These are phyloP conservation scores for Paecilomyces sp. DNA, from an alignment of 2,329 filamentous ascomycete genomes.

Conservation along the genomic window DNA sequence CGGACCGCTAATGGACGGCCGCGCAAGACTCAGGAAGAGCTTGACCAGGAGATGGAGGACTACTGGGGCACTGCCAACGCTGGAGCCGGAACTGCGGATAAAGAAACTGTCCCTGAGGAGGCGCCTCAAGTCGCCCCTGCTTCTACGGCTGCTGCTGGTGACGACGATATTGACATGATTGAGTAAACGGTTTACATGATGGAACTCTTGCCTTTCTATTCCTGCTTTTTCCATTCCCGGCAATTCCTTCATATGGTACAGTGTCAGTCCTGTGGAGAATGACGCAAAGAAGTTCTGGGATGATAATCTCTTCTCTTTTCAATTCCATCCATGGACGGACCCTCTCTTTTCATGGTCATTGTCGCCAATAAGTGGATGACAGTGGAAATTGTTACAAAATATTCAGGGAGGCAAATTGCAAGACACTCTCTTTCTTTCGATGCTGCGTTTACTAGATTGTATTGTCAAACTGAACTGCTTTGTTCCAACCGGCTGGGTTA, in stretches of 20 bases:
- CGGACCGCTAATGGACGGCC: conserved; percentile 49
- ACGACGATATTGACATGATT: conserved; percentile 65
- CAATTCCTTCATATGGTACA: not conserved
- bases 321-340: not conserved
- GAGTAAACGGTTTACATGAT: conserved; percentile 37
- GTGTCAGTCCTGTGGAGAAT: not conserved
- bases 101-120: conserved; percentile 15
- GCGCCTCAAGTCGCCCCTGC: conserved; percentile 19
- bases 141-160: conserved; percentile 26
- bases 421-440: not conserved
- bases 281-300: not conserved
- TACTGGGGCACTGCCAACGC: conserved; percentile 60
- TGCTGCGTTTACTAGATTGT: not conserved
- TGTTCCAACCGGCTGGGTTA: not conserved
- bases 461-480: not conserved
- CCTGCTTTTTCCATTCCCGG: not conserved
- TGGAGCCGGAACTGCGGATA: conserved; percentile 33
- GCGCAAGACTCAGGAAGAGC: conserved; percentile 82
- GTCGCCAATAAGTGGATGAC: not conserved
- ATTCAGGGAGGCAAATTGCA: not conserved
- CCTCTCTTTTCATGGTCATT: not conserved
- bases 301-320: not conserved
- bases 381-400: not conserved
- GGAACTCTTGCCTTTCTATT: not conserved
- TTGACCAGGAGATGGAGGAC: conserved; percentile 95